Percentiles rank a stretch among this genome's conserved stretches.
Evolutionary conservation across 768 basidiomycete species (phyloP).

Genomic region (Cyclocybe aegerita): DNA sequence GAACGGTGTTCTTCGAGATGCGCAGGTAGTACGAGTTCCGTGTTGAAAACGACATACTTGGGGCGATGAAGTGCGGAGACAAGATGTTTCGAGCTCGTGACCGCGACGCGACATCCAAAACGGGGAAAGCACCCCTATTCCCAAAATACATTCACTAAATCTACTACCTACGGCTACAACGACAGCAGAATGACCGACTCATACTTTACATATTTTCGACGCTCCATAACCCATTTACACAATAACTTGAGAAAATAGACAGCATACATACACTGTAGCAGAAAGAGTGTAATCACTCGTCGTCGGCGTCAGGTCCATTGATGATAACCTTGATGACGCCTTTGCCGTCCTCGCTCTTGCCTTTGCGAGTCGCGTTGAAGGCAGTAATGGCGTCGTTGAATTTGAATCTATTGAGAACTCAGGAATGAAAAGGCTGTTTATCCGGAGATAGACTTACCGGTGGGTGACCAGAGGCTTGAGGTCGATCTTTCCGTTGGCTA

Average conservation of each 20-base stretch:
- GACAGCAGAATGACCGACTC: no score
- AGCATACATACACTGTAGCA: neutral
- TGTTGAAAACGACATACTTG: constrained; percentile 62
- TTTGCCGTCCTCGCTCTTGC: constrained; percentile 85
- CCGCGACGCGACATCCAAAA: no score
- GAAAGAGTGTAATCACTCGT: neutral
- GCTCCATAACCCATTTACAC: no score
- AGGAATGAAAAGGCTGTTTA: neutral
- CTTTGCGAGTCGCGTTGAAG: constrained; percentile 77
- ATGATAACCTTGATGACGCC: constrained; percentile 89
- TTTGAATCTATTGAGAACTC: constrained; percentile 46
- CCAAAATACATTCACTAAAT: no score
- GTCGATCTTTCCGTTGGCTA: constrained; percentile 78
- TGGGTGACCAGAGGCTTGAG: constrained; percentile 90
- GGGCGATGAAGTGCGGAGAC: neutral
- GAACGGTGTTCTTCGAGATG: constrained; percentile 65
- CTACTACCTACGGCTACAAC: no score
- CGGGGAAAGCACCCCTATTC: no score
- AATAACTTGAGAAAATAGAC: no score
- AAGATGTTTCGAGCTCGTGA: no score
- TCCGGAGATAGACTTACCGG: constrained; percentile 43
- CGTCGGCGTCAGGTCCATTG: constrained; percentile 59
- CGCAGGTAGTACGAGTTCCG: constrained; percentile 85
- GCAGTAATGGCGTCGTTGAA: constrained; percentile 80
- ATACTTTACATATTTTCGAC: no score